A percentile compares a stretch with the other conserved stretches of the same genome.
These are phyloP conservation scores for Diaporthe citri DNA, from an alignment of 2,329 filamentous ascomycete species.

Conservation along the genomic window DNA sequence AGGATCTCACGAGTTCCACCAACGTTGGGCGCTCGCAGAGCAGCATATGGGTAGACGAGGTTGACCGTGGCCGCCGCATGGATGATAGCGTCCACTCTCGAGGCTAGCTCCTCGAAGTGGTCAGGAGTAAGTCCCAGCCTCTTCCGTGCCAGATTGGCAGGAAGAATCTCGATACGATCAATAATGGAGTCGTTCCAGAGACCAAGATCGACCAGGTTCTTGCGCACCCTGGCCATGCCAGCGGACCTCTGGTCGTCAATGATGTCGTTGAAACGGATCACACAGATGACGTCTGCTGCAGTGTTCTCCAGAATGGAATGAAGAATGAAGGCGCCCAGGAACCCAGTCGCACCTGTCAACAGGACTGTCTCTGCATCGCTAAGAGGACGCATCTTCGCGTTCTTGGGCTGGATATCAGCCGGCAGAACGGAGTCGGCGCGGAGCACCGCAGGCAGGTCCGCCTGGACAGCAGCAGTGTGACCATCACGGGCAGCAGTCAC, in stretches of 20 bases:
- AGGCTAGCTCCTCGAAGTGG: constrained; percentile 73
- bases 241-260: constrained; percentile 72
- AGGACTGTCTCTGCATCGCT: constrained; percentile 77
- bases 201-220: constrained; percentile 82
- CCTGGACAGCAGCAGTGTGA: constrained; percentile 80
- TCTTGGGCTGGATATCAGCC: constrained; percentile 73
- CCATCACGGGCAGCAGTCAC: constrained; percentile 79
- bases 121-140: constrained; percentile 76
- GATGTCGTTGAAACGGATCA: constrained; percentile 80
- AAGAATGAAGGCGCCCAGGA: constrained; percentile 81
- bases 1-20: constrained; percentile 83
- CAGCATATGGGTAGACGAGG: constrained; percentile 84
- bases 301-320: constrained; percentile 76
- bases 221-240: constrained; percentile 79
- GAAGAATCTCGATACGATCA: constrained; percentile 81
- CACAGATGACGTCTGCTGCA: constrained; percentile 76
- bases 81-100: constrained; percentile 78
- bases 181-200: constrained; percentile 83
- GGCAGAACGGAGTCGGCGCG: constrained; percentile 76
- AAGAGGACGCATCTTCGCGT: constrained; percentile 67
- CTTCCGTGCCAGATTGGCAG: constrained; percentile 78
- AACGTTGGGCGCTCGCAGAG: constrained; percentile 80
- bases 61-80: constrained; percentile 85
- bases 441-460: constrained; percentile 78
- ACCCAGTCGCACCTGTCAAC: constrained; percentile 81